Conservation (phyloP, 805 yeast genomes). For the Tetrapisispora iriomotensis region DNA sequence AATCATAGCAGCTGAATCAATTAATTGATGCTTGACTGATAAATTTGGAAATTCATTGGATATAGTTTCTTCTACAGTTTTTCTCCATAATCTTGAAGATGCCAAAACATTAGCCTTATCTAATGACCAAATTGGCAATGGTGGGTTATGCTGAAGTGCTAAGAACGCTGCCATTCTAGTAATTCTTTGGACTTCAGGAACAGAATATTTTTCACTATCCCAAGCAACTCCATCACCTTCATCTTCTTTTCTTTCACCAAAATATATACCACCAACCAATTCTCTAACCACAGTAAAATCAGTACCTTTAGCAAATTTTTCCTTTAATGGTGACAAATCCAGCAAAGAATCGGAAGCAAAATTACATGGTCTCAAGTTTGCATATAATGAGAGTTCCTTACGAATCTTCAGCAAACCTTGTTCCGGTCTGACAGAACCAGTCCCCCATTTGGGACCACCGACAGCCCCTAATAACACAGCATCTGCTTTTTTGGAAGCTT, state of each 20-base stretch:
- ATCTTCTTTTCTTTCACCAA: slow-evolving; percentile 92
- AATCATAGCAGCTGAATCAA: slow-evolving; percentile 98
- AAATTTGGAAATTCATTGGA: slow-evolving; percentile 84
- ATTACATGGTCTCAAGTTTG: slow-evolving; percentile 93
- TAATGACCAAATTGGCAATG: slow-evolving; percentile 88
- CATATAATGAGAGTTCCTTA: slow-evolving; percentile 88
- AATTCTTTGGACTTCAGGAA: slow-evolving; percentile 87
- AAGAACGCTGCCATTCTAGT: slow-evolving; percentile 97
- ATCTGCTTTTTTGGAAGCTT: slow-evolving; percentile 75
- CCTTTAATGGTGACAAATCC: slow-evolving; percentile 78
- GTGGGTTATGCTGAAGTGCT: slow-evolving; percentile 89
- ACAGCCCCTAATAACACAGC: slow-evolving; percentile 98
- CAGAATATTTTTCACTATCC: slow-evolving; percentile 89
- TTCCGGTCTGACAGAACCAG: slow-evolving; percentile 93
- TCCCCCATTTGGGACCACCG: slow-evolving; percentile 99
- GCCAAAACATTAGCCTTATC: slow-evolving; percentile 98
- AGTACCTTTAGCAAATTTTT: slow-evolving; percentile 80
- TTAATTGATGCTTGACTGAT: slow-evolving; percentile 82
- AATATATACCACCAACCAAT: slow-evolving; percentile 95
- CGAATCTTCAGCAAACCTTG: slow-evolving; percentile 91
- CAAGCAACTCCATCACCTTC: slow-evolving; percentile 78
- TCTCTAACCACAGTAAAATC: slow-evolving; percentile 91
- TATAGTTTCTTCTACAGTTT: slow-evolving; percentile 78
- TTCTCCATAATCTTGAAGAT: slow-evolving; percentile 92
- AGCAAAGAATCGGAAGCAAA: slow-evolving; percentile 79